These are phyloP conservation scores for Coemansia sp. DNA, from an alignment of 192 early-diverging fungal species.

Conservation along the genomic window DNA sequence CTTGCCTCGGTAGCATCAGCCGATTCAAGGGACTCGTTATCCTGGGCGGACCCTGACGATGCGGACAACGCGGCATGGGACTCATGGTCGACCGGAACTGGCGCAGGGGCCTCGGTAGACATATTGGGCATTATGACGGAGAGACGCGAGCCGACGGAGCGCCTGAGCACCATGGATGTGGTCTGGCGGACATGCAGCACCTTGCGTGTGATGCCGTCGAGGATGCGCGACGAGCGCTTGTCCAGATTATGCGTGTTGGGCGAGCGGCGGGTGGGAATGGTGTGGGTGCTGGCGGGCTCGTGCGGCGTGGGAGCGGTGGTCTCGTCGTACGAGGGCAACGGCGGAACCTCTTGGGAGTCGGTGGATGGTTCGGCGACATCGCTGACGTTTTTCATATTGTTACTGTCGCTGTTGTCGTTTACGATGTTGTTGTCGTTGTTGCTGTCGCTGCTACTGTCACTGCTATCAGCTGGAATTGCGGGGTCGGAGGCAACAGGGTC, in stretches of 20 bases:
- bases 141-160: constrained; percentile 35
- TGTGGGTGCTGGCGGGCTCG: constrained; percentile 5
- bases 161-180: constrained; percentile 46
- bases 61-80: background rate
- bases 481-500: no score
- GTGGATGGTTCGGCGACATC: no score
- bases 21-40: constrained; percentile 6
- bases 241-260: constrained; percentile 11
- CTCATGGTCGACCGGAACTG: background rate
- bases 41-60: background rate
- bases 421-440: background rate
- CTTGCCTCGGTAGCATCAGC: constrained; percentile 7
- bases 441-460: background rate
- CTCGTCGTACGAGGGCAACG: background rate
- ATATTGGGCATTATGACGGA: constrained; percentile 9
- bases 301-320: background rate
- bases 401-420: background rate
- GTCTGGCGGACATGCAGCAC: constrained; percentile 47
- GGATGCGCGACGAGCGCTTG: constrained; percentile 42
- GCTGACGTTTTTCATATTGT: background rate
- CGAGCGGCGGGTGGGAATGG: constrained; percentile 2
- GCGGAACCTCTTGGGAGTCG: background rate
- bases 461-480: background rate
- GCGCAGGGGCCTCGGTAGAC: no score
- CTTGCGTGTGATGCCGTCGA: constrained; percentile 41